phyloP scores from a whole-genome alignment of 2,329 filamentous ascomycete species.

The Microdochium bolleyi region DNA sequence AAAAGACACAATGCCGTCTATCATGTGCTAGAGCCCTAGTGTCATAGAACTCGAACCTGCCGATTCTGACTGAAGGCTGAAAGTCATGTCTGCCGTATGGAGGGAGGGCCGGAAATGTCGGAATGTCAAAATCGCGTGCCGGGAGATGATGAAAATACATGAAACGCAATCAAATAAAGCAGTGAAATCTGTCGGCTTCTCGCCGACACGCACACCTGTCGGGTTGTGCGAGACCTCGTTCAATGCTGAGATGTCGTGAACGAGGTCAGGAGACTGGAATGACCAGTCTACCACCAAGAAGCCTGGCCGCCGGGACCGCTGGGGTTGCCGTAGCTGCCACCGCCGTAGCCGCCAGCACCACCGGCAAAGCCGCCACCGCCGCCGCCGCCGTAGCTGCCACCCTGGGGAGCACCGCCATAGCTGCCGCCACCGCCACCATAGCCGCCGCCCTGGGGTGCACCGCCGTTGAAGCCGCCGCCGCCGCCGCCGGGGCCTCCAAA shows the following conservation, averaged over 20 bases:
- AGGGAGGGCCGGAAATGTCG: slow-evolving; percentile 14
- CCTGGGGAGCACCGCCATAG: slow-evolving; percentile 30
- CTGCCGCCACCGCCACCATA: slow-evolving; percentile 34
- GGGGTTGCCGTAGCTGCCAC: slow-evolving; percentile 63
- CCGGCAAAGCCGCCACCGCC: slow-evolving; percentile 30
- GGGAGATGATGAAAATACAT: slow-evolving; percentile 8
- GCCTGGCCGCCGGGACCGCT: slow-evolving; percentile 54
- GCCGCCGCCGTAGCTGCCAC: slow-evolving; percentile 31
- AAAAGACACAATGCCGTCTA: slow-evolving; percentile 27
- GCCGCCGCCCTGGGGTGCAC: slow-evolving; percentile 28
- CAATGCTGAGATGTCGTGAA: neutral
- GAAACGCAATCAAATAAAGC: slow-evolving; percentile 10
- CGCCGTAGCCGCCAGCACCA: slow-evolving; percentile 33
- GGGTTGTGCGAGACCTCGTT: neutral
- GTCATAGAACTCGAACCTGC: slow-evolving; percentile 22
- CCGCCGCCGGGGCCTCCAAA: slow-evolving; percentile 36
- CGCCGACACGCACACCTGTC: neutral
- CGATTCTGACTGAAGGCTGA: slow-evolving; percentile 19
- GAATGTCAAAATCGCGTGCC: slow-evolving; percentile 5
- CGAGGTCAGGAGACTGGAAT: neutral
- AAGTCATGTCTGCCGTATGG: slow-evolving; percentile 22
- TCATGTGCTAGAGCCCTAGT: slow-evolving; percentile 24
- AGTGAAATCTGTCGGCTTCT: neutral
- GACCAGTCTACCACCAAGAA: slow-evolving; percentile 57
- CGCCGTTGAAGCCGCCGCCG: slow-evolving; percentile 27